Percentiles rank a stretch among this genome's conserved stretches.
Conservation (phyloP, 306 rosid genomes). For the Rosa rugosa region DNA sequence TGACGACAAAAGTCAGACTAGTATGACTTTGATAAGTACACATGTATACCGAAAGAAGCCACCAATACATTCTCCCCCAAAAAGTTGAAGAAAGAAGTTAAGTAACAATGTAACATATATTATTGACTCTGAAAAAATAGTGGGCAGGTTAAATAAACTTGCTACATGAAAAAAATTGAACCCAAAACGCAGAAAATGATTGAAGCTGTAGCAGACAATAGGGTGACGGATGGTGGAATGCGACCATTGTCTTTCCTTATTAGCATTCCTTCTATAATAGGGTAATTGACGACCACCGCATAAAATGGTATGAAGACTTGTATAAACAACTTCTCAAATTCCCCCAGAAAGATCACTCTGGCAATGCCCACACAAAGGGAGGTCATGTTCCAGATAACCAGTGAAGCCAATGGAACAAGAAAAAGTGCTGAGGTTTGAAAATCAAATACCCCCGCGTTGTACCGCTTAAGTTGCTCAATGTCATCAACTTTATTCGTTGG, state of each 20-base stretch:
- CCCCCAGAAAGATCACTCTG: constrained; percentile 30
- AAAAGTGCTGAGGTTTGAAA: constrained; percentile 52
- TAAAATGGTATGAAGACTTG: constrained; percentile 29
- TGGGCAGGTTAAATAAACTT: not conserved
- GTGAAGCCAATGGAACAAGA: constrained; percentile 52
- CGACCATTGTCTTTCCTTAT: constrained; percentile 34
- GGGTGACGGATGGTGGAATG: constrained; percentile 17
- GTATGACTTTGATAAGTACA: too few relatives aligned
- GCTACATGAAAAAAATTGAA: constrained; percentile 15
- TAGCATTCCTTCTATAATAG: constrained; percentile 33
- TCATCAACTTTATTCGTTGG: constrained; percentile 60
- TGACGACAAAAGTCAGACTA: too few relatives aligned
- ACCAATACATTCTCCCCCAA: too few relatives aligned
- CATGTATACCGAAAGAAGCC: too few relatives aligned
- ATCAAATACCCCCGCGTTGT: constrained; percentile 52
- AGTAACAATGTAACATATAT: too few relatives aligned
- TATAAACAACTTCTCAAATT: constrained; percentile 22
- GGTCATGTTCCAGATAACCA: constrained; percentile 43
- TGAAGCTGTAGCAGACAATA: not conserved
- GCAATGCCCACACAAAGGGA: constrained; percentile 44
- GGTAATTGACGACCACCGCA: constrained; percentile 16
- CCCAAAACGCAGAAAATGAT: constrained; percentile 14
- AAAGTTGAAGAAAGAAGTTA: too few relatives aligned
- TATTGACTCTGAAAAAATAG: too few relatives aligned
- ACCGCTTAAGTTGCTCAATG: constrained; percentile 37